Evolutionary conservation across 2,329 filamentous ascomycete species (phyloP).

Genomic region (Pseudogymnoascus sp.): DNA sequence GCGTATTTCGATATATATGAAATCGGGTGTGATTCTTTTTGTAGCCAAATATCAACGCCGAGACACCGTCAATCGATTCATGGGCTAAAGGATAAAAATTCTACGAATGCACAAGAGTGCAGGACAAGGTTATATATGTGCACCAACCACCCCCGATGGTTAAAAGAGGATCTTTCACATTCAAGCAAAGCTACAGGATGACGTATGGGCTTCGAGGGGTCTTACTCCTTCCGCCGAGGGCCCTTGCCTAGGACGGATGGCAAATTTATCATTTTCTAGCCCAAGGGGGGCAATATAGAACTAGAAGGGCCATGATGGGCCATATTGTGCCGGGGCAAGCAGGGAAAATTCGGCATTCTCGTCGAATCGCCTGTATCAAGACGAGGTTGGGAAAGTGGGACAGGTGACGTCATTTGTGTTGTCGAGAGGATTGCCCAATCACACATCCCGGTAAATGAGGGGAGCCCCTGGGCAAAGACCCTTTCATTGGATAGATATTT

Average conservation of each 20-base stretch:
- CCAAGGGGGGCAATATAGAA: background rate
- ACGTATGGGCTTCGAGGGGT: background rate
- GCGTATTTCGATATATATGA: background rate
- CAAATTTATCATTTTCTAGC: background rate
- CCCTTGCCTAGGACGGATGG: background rate
- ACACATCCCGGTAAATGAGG: background rate
- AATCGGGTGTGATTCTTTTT: background rate
- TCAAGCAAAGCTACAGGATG: background rate
- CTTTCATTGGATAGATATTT: background rate
- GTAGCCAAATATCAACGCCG: background rate
- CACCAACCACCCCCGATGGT: background rate
- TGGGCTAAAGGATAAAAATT: background rate
- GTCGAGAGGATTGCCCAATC: background rate
- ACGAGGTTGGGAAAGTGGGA: conserved; percentile 6
- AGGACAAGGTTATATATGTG: background rate
- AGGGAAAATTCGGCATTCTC: background rate
- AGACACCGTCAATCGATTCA: background rate
- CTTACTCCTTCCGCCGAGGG: background rate
- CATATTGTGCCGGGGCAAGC: background rate
- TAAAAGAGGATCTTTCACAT: background rate
- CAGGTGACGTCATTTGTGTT: background rate
- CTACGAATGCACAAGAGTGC: background rate
- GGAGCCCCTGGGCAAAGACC: background rate
- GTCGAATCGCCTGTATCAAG: background rate
- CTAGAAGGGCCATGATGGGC: conserved; percentile 1